Percentiles rank a stretch among this genome's conserved stretches.
Evolutionary conservation across 2,329 filamentous ascomycete species (phyloP).

Genomic region (Hymenoscyphus fraxineus): DNA sequence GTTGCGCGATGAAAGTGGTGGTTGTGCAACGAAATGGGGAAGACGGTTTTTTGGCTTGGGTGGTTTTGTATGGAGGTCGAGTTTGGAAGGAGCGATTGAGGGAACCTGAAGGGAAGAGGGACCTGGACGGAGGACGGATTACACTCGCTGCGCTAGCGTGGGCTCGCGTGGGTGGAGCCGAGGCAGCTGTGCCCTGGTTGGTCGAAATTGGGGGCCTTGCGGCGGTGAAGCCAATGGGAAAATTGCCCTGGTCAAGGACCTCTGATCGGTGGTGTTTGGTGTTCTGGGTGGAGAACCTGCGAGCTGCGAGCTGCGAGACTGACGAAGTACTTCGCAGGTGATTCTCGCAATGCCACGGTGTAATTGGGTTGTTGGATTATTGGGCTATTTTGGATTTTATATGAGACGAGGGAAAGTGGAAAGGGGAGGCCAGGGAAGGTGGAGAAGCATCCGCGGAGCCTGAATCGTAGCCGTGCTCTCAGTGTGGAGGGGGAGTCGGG

Average conservation of each 20-base stretch:
- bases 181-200: slow-evolving; percentile 2
- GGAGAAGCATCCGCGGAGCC: slow-evolving; percentile 11
- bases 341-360: background rate
- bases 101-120: background rate
- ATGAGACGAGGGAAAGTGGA: background rate
- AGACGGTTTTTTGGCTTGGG: background rate
- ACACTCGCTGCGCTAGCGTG: background rate
- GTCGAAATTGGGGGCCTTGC: background rate
- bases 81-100: background rate
- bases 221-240: slow-evolving; percentile 6
- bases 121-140: background rate
- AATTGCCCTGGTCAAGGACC: background rate
- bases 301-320: slow-evolving; percentile 1
- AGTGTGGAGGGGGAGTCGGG: too few relatives aligned
- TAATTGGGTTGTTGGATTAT: background rate
- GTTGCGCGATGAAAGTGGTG: slow-evolving; percentile 4
- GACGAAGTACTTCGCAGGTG: background rate
- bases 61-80: background rate
- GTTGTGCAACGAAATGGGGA: slow-evolving; percentile 7
- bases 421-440: background rate
- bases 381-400: background rate
- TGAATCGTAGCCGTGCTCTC: slow-evolving; percentile 8
- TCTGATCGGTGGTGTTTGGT: background rate
- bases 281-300: background rate
- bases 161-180: slow-evolving; percentile 2